Base-by-base conservation (phyloP, 805 yeast genomes). In the Lachancea meyersii region DNA sequence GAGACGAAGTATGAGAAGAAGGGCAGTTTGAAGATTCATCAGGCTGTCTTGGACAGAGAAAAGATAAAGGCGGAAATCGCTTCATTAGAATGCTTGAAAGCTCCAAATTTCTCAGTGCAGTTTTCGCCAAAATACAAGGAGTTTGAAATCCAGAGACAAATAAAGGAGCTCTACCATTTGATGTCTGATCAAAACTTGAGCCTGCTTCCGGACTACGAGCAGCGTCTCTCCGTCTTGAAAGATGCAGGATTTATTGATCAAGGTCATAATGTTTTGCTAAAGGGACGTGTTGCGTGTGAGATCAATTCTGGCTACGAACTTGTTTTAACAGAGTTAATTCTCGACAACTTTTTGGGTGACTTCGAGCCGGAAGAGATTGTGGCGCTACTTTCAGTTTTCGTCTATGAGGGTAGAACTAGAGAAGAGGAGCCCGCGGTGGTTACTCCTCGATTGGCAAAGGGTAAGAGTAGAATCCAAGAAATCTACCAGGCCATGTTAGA, bases 321-420 rank as follows among this genome's bases (percentile, higher is more conserved):
- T 43, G 82, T 84, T 2, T 61, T 93, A 9, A 91, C 98, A 0
- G 98, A 93, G 62, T 71, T 93, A 42, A 77, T 93, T 14, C 71
- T 93, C 53, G 95, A 91, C 56, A 93, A 93, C 64, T 88, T 91
- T 68, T 68, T 93, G 48, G 95, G 91, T 23, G 94, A 87, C 45
- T 89, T 85, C 58, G 94, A 89, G 49, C 88, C 97, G 0, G 96
- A 88, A 57, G 98, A 93, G 63, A 88, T 93, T 48, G 97, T 89
- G n/a, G 97, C 97, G 0, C 69, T 93, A 38, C 65, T 93, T 24
- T 87, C 97, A 0, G 86, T 85, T 28, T 93, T 93, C 67, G 95
- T 93, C 1, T 93, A 86, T 58, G 97, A 93, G 56, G 97, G 97
- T 1, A 53, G 64, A 27, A 72, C 77, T 14, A 71, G 76, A 18